Conservation (phyloP, 1,284 basidiomycete genomes). For the Hemileia vastatrix region DNA sequence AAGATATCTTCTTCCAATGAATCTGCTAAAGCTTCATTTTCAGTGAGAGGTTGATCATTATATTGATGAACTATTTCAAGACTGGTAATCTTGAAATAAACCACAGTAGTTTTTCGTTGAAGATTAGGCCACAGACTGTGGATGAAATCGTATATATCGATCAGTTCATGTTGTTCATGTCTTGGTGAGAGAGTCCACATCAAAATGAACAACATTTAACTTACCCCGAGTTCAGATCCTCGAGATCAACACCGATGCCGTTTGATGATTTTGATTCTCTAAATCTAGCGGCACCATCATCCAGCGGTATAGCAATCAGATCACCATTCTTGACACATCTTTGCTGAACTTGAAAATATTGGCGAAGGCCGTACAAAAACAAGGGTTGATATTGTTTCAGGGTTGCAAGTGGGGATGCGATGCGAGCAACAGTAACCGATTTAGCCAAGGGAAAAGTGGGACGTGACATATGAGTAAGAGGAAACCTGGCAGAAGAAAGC, state of each 20-base stretch:
- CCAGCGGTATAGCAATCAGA: constrained; percentile 62
- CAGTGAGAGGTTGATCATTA: constrained; percentile 27
- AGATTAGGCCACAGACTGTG: too few species aligned
- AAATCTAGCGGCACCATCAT: constrained; percentile 50
- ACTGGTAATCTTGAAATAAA: constrained; percentile 70
- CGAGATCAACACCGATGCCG: constrained; percentile 37
- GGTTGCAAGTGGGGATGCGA: constrained; percentile 69
- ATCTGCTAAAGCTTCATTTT: neutral
- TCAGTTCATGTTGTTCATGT: too few species aligned
- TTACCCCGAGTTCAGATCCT: constrained; percentile 43
- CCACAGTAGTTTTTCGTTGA: constrained; percentile 46
- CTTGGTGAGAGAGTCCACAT: too few species aligned
- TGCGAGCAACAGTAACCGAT: constrained; percentile 65
- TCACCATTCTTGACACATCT: constrained; percentile 70
- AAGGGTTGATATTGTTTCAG: constrained; percentile 63
- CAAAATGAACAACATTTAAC: constrained; percentile 24
- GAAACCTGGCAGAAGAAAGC: too few species aligned
- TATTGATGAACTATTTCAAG: constrained; percentile 51
- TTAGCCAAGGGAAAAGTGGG: constrained; percentile 63
- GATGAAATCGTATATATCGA: too few species aligned
- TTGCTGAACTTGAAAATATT: constrained; percentile 55
- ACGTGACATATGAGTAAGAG: too few species aligned
- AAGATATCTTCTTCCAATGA: constrained; percentile 27
- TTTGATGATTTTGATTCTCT: constrained; percentile 31
- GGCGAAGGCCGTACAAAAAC: constrained; percentile 60